Base-by-base conservation (phyloP, 176 grass and related monocot species). In the Aegilops longissima region DNA sequence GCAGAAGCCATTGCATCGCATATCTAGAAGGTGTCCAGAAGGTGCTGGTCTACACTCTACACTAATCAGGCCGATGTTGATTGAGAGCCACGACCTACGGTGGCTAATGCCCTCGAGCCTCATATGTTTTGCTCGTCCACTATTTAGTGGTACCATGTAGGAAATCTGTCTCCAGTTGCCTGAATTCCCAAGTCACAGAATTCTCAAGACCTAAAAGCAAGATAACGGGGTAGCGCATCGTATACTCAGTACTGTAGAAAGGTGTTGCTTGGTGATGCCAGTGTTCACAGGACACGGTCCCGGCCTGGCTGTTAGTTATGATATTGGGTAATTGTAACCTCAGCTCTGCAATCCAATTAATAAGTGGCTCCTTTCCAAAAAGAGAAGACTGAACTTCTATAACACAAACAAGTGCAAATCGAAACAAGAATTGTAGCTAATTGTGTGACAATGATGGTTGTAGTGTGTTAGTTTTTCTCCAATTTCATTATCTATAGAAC, bases 11-110 rank as follows among this genome's bases (percentile, higher is more conserved):
- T 40, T 40, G 8, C 38, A 39, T 39, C 35, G 16, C 16, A 54
- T 52, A 1, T 16, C 13, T 52, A 52, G 13, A 52, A 0, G 49
- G 13, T 52, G 13, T 52, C 49, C 49, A 52, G 17, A 52, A 52
- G 0, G 49, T 14, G 16, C 14, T 0, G 51, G 2, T 54, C 52
- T 56, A 0, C 5, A n/a, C n/a, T n/a, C n/a, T n/a, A n/a, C n/a
- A 58, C 52, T 20, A 58, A 58, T 21, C 2, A 58, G 54, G 54
- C 18, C 18, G 18, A 0, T 21, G 6, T 1, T 0, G 1, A 58
- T 18, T 58, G 0, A 21, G 2, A 58, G 7, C 18, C 8, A 58
- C 2, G 0, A 2, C 2, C 7, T 1, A 21, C 0, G 2, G 54
- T 58, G 54, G 54, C 0, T 58, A 58, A 8, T 58, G 54, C 54